Evolutionary conservation across 2,329 filamentous ascomycete genomes (phyloP), one percentile per base, ranked within the genome.

Genomic region (Eutypa lata): DNA sequence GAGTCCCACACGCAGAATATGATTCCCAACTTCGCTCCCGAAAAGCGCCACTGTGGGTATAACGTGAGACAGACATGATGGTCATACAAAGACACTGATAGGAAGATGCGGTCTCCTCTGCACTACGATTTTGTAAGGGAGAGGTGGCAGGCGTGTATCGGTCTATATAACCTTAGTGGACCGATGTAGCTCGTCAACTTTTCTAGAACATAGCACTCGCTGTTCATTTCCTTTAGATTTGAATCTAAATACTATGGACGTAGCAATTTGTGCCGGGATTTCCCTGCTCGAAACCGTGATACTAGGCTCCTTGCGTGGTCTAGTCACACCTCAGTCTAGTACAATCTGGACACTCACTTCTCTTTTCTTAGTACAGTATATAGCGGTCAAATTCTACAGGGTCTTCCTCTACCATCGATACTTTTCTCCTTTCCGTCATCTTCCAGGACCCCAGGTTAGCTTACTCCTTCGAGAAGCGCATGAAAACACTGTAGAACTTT

Each of bases 361-460:
- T 26, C 47, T 53, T 7, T 61, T 59, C 38, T 22, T 52, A 7
- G 14, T 52, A 4, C 58, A 61, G 28, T 61, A 57, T 40, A 16
- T 48, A 1, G n/a, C 45, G 7, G 22, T 59, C 7, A 61, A 58
- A 24, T 51, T 52, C 24, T 59, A 58, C 37, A 53, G 54, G 14
- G 49, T 57, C 45, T 59, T 59, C 22, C 45, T 61, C 1, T 61
- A 58, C 37, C 59, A 53, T 49, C 44, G 46, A 19, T 58, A 56
- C 44, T 50, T 59, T 28, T 61, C 59, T 4, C 59, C 59, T 2
- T 52, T 58, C n/a, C 55, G 59, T 22, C 55, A 58, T 28, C 22
- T 61, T 10, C 59, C 58, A 22, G 57, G 55, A 6, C 58, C 58
- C 3, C 53, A 31, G 14, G 58, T 58, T 2, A 52, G 57, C 47